Conservation (phyloP, 257 asterid genomes). For the Solanum bukasovii region DNA sequence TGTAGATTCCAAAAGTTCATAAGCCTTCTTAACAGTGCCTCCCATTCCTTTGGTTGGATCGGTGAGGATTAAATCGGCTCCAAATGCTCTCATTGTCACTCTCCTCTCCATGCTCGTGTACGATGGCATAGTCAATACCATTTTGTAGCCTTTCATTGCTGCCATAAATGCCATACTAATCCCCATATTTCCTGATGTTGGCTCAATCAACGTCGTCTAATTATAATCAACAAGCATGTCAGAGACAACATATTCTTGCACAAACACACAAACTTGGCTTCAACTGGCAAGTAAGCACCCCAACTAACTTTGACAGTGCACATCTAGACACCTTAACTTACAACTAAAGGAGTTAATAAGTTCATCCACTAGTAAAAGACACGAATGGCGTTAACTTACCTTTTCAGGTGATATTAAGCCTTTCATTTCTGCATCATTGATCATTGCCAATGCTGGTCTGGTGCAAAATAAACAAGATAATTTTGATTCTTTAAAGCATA, state of each 20-base stretch:
- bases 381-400: constrained; percentile 14
- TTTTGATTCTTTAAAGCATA: background rate
- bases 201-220: constrained; percentile 89
- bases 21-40: constrained; percentile 89
- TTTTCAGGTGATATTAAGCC: constrained; percentile 83
- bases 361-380: background rate
- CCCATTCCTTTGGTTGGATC: constrained; percentile 97
- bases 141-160: constrained; percentile 91
- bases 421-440: constrained; percentile 74
- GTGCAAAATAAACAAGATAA: background rate
- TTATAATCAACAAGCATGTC: background rate
- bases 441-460: constrained; percentile 92
- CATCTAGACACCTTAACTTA: background rate
- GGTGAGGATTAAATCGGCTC: constrained; percentile 81
- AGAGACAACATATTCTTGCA: background rate
- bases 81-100: constrained; percentile 89
- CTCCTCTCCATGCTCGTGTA: constrained; percentile 94
- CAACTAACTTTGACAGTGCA: background rate
- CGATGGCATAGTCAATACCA: constrained; percentile 98
- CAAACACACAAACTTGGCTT: background rate
- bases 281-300: background rate
- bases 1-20: constrained; percentile 59
- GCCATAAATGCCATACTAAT: constrained; percentile 98
- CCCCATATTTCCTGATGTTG: constrained; percentile 98
- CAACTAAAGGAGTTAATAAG: background rate